These are phyloP conservation scores for Beauveria caledonica DNA, from an alignment of 2,329 filamentous ascomycete species.

Conservation along the genomic window DNA sequence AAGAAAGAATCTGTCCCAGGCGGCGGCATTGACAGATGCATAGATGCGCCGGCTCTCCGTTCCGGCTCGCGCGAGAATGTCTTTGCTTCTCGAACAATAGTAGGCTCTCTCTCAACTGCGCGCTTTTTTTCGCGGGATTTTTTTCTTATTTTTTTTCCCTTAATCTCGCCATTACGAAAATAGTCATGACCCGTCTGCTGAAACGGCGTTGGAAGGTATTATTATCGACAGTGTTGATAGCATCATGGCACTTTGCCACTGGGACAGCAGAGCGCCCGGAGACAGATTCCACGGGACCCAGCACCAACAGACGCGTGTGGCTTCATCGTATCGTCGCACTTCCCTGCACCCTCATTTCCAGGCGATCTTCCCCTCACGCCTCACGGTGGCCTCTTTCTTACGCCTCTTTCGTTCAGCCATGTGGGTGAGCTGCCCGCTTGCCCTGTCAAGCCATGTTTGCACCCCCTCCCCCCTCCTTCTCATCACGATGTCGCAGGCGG, in stretches of 20 bases:
- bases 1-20: neutral
- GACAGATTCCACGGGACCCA: neutral
- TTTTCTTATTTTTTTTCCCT: neutral
- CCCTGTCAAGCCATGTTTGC: neutral
- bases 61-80: neutral
- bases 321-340: constrained; percentile 6
- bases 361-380: neutral
- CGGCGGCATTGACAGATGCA: neutral
- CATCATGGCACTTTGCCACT: neutral
- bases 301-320: neutral
- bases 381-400: neutral
- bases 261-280: neutral
- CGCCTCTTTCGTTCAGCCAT: constrained; percentile 1
- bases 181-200: no score
- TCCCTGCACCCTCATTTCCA: neutral
- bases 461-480: neutral
- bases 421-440: neutral
- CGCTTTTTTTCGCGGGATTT: no score
- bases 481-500: neutral
- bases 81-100: no score
- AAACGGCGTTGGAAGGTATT: no score
- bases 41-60: constrained; percentile 5
- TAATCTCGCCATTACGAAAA: neutral
- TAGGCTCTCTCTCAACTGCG: no score
- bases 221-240: neutral